Evolutionary conservation across 768 basidiomycete species (phyloP).

Genomic region (Boletus tomentosulus): DNA sequence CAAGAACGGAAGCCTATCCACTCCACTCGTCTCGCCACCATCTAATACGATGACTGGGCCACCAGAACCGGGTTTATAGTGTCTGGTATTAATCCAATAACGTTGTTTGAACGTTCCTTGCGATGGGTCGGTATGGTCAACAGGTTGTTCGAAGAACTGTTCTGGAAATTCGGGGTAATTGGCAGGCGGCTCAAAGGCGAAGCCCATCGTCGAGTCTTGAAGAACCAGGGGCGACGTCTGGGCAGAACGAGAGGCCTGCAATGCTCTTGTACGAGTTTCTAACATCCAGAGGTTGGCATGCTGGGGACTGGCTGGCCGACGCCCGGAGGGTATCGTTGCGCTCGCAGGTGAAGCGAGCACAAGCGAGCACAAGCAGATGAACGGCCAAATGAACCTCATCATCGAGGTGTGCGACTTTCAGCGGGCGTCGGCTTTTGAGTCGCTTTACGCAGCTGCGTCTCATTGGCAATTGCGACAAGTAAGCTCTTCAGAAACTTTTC

Average conservation of each 20-base stretch:
- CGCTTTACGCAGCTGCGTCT: not conserved
- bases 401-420: not conserved
- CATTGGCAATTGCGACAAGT: no score
- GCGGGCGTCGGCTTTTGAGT: not conserved
- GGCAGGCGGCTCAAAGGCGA: conserved; percentile 2
- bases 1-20: conserved; percentile 48
- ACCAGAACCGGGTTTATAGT: conserved; percentile 65
- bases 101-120: conserved; percentile 75
- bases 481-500: no score
- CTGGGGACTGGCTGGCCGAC: conserved; percentile 44
- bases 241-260: conserved; percentile 10
- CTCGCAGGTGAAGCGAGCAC: conserved; percentile 7
- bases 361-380: conserved; percentile 11
- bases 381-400: conserved; percentile 14
- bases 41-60: conserved; percentile 90
- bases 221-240: conserved; percentile 18
- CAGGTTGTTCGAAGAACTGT: conserved; percentile 76
- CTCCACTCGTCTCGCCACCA: conserved; percentile 89
- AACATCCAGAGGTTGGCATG: conserved; percentile 65
- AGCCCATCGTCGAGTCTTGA: conserved; percentile 14
- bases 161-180: conserved; percentile 43
- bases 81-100: conserved; percentile 86
- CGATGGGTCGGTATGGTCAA: conserved; percentile 71
- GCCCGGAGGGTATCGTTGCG: conserved; percentile 8
- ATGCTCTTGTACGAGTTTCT: conserved; percentile 21